Evolutionary conservation across 169 alveolate genomes (phyloP).

Genomic region (Cryptosporidium baileyi): DNA sequence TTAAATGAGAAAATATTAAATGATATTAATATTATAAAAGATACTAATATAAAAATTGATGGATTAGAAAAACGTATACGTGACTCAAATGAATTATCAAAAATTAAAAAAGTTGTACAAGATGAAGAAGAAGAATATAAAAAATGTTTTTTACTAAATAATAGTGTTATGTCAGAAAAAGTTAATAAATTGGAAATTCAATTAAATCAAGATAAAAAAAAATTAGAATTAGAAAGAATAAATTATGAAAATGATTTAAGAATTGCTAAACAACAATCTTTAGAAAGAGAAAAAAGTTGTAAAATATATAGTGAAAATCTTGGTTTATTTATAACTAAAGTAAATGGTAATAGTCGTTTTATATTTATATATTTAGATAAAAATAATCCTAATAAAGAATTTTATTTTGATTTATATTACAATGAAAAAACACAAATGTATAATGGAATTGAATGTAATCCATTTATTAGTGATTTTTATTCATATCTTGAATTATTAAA

Average conservation of each 20-base stretch:
- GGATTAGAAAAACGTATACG: constrained; percentile 49
- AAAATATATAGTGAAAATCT: constrained; percentile 46
- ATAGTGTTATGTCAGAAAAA: constrained; percentile 9
- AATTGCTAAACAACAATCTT: constrained; percentile 50
- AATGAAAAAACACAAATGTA: constrained; percentile 22
- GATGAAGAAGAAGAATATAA: constrained; percentile 23
- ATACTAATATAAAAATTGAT: constrained; percentile 42
- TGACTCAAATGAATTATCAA: constrained; percentile 50
- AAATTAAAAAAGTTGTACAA: constrained; percentile 51
- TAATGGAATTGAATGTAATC: constrained; percentile 32
- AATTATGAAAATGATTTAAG: constrained; percentile 30
- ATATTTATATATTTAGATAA: constrained; percentile 40
- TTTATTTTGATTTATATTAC: constrained; percentile 42
- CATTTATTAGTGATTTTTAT: constrained; percentile 2
- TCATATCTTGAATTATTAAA: neutral
- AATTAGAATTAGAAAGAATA: constrained; percentile 27
- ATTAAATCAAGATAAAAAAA: constrained; percentile 35
- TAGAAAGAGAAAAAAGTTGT: constrained; percentile 61
- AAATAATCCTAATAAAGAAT: constrained; percentile 8
- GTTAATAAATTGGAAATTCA: constrained; percentile 19
- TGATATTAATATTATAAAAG: constrained; percentile 40
- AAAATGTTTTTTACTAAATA: neutral
- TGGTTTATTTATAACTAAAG: constrained; percentile 36
- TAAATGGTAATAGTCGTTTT: constrained; percentile 48
- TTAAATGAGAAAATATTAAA: constrained; percentile 1